phyloP scores from a whole-genome alignment of 2,329 filamentous ascomycete genomes.

The Arthrobotrys megalospora region DNA sequence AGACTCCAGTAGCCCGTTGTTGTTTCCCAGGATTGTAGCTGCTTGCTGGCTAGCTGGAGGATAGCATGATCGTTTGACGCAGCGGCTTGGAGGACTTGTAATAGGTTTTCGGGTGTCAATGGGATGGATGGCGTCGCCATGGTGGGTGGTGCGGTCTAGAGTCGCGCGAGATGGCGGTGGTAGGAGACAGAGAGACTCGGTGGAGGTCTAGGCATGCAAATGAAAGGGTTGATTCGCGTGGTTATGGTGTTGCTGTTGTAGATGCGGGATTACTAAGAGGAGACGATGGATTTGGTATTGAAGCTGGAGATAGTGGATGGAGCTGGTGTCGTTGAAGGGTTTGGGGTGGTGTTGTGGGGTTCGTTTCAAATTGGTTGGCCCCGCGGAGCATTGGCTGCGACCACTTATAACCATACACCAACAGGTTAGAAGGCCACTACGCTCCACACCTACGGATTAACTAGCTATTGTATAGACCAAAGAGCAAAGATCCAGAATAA shows the following conservation, averaged over 20 bases:
- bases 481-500: too few species aligned
- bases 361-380: neutral
- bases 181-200: neutral
- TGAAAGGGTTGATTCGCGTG: neutral
- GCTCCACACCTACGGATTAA: too few species aligned
- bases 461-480: too few species aligned
- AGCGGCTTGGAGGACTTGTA: slow-evolving; percentile 70
- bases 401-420: too few species aligned
- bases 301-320: neutral
- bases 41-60: slow-evolving; percentile 71
- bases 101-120: slow-evolving; percentile 69
- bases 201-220: neutral
- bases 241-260: neutral
- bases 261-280: neutral
- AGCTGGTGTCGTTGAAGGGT: too few species aligned
- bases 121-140: slow-evolving; percentile 41
- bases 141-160: neutral
- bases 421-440: too few species aligned
- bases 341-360: neutral
- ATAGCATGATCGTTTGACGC: slow-evolving; percentile 70
- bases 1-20: slow-evolving; percentile 70
- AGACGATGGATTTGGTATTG: neutral
- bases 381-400: too few species aligned
- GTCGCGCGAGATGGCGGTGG: neutral
- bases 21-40: slow-evolving; percentile 72